Base-by-base conservation (phyloP, 116 monocot species). In the Phalaenopsis hybrid region DNA sequence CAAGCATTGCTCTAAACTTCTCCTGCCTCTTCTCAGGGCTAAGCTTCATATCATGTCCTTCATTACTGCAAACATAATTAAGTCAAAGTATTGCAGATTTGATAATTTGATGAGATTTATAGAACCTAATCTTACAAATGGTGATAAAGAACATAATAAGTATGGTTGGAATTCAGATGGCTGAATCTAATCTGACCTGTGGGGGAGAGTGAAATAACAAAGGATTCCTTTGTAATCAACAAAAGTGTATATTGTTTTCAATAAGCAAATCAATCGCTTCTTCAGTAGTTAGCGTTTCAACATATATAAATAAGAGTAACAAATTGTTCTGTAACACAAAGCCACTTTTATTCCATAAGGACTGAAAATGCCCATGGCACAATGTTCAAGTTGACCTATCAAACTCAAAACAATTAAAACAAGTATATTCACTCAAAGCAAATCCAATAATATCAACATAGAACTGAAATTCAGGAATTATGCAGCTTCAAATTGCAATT, bases 1-100 rank as follows among this genome's bases (percentile, higher is more conserved):
- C 73, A 67, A 98, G 43, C 78, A 95, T 75, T 37, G 20, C 21
- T 79, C 86, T 90, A 80, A 98, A 93, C 34, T 86, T 86, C 85
- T 85, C 80, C 18, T 85, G 85, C 78, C 81, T 92, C 75, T 86
- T 67, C 84, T 92, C 92, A 15, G 87, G 86, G 8, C 31, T 57
- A 23, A 81, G 74, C 28, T 55, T 80, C 59, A 61, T 37, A 50
- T 78, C 67, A 7, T 84, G 61, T n/a, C 43, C 46, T 80, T 83
- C 23, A 70, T 89, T 83, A 48, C 89, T 91, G 78, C 75, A 81
- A 31, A 43, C 17, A 75, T 6, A 46, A 75, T 7, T 25, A 65
- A 65, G 8, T 65, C 65, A 65, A 65, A 65, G 25, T 65, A 65
- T 10, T 65, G 7, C 21, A 65, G 25, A 15, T 65, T 65, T 65